Percentiles rank a stretch among this genome's conserved stretches.
Evolutionary conservation across 2,329 filamentous ascomycete genomes (phyloP).

Genomic region (Paecilomyces fulvus): DNA sequence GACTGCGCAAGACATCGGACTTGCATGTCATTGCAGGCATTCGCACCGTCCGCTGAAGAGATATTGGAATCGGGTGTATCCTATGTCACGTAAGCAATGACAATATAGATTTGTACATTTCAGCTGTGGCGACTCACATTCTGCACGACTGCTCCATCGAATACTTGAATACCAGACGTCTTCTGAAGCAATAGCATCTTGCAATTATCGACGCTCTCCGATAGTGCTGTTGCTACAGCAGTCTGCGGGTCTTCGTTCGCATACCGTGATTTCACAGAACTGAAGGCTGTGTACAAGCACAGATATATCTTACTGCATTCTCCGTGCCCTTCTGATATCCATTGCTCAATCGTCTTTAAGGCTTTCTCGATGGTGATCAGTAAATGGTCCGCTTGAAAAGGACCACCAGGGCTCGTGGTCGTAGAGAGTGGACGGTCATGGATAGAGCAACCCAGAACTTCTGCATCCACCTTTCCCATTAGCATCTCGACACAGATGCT

Average conservation of each 20-base stretch:
- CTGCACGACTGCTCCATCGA: not conserved
- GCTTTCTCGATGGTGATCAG: not conserved
- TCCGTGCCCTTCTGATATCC: not conserved
- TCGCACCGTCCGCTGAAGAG: not conserved
- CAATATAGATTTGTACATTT: not conserved
- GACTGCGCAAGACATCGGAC: not conserved
- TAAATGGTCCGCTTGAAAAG: not conserved
- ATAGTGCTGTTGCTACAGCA: not conserved
- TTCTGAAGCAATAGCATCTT: not conserved
- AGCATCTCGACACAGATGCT: slow-evolving; percentile 22
- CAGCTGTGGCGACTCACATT: not conserved
- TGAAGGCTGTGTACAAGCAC: not conserved
- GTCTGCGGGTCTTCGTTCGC: not conserved
- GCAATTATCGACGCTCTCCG: not conserved
- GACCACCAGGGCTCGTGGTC: not conserved
- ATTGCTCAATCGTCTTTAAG: not conserved
- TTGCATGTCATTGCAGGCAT: not conserved
- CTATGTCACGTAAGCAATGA: not conserved
- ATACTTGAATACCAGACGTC: not conserved
- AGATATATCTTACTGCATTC: not conserved
- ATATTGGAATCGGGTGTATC: not conserved
- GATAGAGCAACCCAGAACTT: not conserved
- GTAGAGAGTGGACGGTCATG: not conserved
- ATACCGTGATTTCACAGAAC: not conserved
- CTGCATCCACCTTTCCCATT: not conserved